phyloP scores from a whole-genome alignment of 176 grass and related monocot species.

The Zoysia pacifica region DNA sequence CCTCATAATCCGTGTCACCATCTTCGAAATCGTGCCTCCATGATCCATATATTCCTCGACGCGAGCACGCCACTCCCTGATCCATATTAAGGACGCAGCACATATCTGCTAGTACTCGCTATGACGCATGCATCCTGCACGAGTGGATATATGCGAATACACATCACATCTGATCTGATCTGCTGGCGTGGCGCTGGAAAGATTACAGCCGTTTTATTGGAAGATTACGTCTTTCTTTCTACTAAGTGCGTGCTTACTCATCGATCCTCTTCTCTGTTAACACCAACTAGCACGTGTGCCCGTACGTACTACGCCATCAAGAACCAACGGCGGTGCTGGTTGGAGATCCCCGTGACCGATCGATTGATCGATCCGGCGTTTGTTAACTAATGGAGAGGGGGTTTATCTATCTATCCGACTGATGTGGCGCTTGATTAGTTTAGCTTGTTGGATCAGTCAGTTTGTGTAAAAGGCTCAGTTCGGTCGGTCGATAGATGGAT shows the following conservation, averaged over 20 bases:
- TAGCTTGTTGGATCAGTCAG: neutral
- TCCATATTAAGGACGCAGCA: conserved; percentile 21
- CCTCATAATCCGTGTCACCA: neutral
- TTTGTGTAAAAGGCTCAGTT: neutral
- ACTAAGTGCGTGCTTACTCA: conserved; percentile 46
- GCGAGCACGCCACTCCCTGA: conserved; percentile 6
- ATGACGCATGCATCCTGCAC: neutral
- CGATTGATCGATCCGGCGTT: neutral
- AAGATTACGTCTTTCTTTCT: conserved; percentile 9
- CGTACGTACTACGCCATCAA: conserved; percentile 6
- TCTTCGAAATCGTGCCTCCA: neutral
- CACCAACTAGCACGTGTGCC: neutral
- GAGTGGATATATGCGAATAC: neutral
- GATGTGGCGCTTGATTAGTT: conserved; percentile 39
- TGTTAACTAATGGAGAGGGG: conserved; percentile 31
- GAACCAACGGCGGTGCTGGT: conserved; percentile 29
- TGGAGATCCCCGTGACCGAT: conserved; percentile 3
- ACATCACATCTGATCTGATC: conserved; percentile 11
- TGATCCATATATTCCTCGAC: neutral
- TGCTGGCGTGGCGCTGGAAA: conserved; percentile 26
- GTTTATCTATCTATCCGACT: conserved; percentile 45
- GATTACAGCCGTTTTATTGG: neutral
- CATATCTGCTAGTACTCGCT: neutral
- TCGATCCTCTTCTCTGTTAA: neutral
- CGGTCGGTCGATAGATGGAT: neutral